Conservation (phyloP, 2,329 filamentous ascomycete species). For the Zymoseptoria tritici region DNA sequence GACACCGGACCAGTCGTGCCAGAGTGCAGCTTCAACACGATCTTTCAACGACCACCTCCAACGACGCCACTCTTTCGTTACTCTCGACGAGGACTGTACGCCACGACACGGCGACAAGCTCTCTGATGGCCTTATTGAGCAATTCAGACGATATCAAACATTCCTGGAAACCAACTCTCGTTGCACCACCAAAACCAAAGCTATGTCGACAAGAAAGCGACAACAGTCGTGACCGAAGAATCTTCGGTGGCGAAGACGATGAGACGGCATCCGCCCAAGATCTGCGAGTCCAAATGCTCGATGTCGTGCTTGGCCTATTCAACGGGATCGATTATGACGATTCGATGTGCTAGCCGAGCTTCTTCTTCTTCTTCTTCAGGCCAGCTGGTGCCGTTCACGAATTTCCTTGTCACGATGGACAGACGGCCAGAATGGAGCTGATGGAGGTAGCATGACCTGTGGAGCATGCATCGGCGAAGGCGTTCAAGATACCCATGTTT, state of each 20-base stretch:
- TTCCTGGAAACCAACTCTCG: not conserved
- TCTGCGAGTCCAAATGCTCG: constrained; percentile 39
- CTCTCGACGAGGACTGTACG: not conserved
- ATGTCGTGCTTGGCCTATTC: constrained; percentile 41
- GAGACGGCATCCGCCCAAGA: constrained; percentile 28
- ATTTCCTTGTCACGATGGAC: not conserved
- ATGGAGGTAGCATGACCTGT: not conserved
- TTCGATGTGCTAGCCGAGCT: constrained; percentile 4
- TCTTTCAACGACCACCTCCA: not conserved
- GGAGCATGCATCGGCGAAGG: not conserved
- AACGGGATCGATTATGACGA: constrained; percentile 39
- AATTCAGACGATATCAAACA: not conserved
- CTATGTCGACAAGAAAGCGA: constrained; percentile 5
- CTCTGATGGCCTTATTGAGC: not conserved
- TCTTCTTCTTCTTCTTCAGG: not conserved
- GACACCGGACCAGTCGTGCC: constrained; percentile 12
- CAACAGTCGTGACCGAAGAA: constrained; percentile 22
- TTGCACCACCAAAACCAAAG: not conserved
- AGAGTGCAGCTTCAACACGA: constrained; percentile 1
- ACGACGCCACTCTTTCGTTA: not conserved
- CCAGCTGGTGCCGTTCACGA: not conserved
- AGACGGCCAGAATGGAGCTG: not conserved
- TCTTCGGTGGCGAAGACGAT: constrained; percentile 38
- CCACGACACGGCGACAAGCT: not conserved
- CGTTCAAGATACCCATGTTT: not conserved